A percentile compares a stretch with the other conserved stretches of the same genome.
Evolutionary conservation across 2,329 filamentous ascomycete genomes (phyloP).

Genomic region (Rachicladosporium sp.): DNA sequence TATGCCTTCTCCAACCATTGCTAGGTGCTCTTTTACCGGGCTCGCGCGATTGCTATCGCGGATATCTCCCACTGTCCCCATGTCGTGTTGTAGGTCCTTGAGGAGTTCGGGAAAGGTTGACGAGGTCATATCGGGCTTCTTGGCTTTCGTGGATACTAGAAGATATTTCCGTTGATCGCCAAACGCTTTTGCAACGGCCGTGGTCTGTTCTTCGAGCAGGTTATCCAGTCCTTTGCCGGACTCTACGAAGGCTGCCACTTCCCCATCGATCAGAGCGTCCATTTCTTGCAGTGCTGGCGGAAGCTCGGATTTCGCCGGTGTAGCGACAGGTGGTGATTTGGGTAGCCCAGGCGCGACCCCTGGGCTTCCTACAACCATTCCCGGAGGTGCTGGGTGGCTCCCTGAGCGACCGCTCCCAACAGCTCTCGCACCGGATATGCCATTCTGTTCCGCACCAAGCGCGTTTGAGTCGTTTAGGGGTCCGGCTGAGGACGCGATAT

Average conservation of each 20-base stretch:
- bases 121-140: conserved; percentile 71
- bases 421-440: too few species aligned
- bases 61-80: conserved; percentile 66
- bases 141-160: conserved; percentile 76
- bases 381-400: conserved; percentile 18
- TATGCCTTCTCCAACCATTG: conserved; percentile 80
- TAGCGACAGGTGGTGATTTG: conserved; percentile 14
- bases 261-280: conserved; percentile 60
- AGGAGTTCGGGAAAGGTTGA: conserved; percentile 62
- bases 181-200: conserved; percentile 53
- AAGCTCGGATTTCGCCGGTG: conserved; percentile 36
- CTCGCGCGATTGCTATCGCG: conserved; percentile 70
- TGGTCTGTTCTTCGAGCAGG: conserved; percentile 22
- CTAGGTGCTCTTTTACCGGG: conserved; percentile 66
- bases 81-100: conserved; percentile 73
- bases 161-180: conserved; percentile 77
- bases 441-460: conserved; percentile 9
- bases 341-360: not conserved
- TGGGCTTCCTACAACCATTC: not conserved
- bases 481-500: conserved; percentile 67
- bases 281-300: conserved; percentile 79
- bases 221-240: conserved; percentile 68
- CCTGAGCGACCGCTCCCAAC: too few species aligned
- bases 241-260: conserved; percentile 66
- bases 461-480: conserved; percentile 28